phyloP scores from a whole-genome alignment of 2,329 filamentous ascomycete genomes.

The Fusarium pseudonygamai region DNA sequence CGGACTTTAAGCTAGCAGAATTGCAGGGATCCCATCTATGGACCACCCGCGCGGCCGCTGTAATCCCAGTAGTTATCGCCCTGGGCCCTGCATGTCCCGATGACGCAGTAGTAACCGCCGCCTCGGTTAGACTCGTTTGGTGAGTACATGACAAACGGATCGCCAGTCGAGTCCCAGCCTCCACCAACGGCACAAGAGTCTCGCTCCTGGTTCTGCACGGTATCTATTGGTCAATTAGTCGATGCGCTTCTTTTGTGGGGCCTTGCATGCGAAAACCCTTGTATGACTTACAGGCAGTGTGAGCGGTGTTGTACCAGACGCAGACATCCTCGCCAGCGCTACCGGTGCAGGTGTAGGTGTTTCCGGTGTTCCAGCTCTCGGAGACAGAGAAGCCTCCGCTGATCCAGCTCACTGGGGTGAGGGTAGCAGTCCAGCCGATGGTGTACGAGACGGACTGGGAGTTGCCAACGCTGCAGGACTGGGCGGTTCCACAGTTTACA shows the following conservation, averaged over 20 bases:
- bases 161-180: not conserved
- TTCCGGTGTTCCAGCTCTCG: not conserved
- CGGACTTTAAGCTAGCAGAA: not conserved
- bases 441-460: not conserved
- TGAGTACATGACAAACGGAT: not conserved
- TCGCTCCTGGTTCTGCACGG: not conserved
- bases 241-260: not conserved
- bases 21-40: not conserved
- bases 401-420: not conserved
- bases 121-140: not conserved
- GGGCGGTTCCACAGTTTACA: not conserved
- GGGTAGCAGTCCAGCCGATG: not conserved
- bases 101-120: constrained; percentile 1
- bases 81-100: not conserved
- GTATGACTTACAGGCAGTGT: not conserved
- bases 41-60: not conserved
- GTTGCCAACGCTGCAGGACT: not conserved
- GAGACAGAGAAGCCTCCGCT: not conserved
- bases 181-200: not conserved
- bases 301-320: constrained; percentile 3
- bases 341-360: not conserved
- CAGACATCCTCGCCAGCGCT: not conserved
- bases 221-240: not conserved
- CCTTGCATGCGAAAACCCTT: not conserved
- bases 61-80: constrained; percentile 1